phyloP scores from a whole-genome alignment of 2,329 filamentous ascomycete genomes.

The Aspergillus alliaceus region DNA sequence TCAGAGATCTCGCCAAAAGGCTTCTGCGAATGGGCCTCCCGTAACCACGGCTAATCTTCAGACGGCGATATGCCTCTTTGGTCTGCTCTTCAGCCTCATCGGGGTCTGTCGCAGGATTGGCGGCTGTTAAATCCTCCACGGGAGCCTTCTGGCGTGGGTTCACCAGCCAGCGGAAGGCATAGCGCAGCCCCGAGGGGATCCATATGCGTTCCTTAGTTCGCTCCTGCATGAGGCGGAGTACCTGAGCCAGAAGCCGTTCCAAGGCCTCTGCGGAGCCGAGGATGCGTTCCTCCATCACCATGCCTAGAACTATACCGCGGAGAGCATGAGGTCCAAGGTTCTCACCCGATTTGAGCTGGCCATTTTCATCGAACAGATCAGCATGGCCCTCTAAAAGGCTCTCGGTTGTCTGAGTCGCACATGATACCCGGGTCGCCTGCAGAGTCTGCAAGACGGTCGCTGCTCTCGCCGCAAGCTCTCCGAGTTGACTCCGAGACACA shows the following conservation, averaged over 20 bases:
- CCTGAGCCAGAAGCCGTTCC: conserved; percentile 33
- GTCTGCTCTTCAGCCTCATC: conserved; percentile 30
- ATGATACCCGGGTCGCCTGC: conserved; percentile 16
- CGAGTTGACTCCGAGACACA: conserved; percentile 11
- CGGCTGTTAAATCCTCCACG: conserved; percentile 12
- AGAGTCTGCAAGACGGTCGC: conserved; percentile 24
- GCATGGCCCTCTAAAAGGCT: conserved; percentile 31
- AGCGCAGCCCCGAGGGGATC: conserved; percentile 42
- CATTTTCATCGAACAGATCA: conserved; percentile 19
- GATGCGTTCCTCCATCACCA: conserved; percentile 49
- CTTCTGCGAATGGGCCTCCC: conserved; percentile 21
- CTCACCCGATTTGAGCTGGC: conserved; percentile 28
- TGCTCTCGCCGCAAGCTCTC: conserved; percentile 11
- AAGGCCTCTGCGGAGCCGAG: conserved; percentile 18
- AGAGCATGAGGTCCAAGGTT: conserved; percentile 45
- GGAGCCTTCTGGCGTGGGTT: conserved; percentile 22
- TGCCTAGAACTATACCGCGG: conserved; percentile 43
- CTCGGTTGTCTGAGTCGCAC: conserved; percentile 37
- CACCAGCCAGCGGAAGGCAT: conserved; percentile 42
- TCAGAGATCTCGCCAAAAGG: conserved; percentile 22
- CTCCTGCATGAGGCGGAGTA: conserved; percentile 37
- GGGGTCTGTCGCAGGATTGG: conserved; percentile 19
- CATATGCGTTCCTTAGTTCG: conserved; percentile 42
- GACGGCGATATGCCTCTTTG: conserved; percentile 35
- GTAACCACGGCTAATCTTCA: conserved; percentile 37